Percentiles rank a stretch among this genome's conserved stretches.
Evolutionary conservation across 257 asterid species (phyloP).

Genomic region (Anisodus tanguticus): DNA sequence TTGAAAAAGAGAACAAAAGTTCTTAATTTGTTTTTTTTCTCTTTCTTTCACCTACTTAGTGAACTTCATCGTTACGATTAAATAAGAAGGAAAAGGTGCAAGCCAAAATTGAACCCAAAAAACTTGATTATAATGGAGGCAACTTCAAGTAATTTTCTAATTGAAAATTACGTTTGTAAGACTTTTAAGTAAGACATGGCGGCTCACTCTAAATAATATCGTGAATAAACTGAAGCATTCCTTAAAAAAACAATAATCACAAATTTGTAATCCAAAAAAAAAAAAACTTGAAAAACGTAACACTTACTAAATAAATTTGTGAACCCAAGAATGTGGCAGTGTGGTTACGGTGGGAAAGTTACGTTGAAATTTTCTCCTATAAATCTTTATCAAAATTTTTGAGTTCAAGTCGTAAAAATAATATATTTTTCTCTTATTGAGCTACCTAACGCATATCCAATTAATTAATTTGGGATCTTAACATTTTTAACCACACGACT

Average conservation of each 20-base stretch:
- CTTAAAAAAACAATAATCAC: background rate
- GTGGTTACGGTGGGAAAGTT: no score
- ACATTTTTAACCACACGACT: no score
- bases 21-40: background rate
- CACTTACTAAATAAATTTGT: no score
- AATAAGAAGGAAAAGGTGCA: conserved; percentile 15
- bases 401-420: no score
- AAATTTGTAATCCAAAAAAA: background rate
- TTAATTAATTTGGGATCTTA: no score
- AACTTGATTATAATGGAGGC: background rate
- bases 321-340: no score
- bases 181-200: conserved; percentile 21
- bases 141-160: background rate
- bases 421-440: no score
- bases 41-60: background rate
- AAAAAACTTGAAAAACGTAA: no score
- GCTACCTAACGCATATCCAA: no score
- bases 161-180: background rate
- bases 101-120: background rate
- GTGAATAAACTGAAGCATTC: background rate
- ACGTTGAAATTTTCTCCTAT: no score
- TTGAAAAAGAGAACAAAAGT: background rate
- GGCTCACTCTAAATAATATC: background rate
- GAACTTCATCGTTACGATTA: background rate
- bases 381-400: no score